phyloP scores from a whole-genome alignment of 2,329 filamentous ascomycete species.

The Akanthomyces lecanii region DNA sequence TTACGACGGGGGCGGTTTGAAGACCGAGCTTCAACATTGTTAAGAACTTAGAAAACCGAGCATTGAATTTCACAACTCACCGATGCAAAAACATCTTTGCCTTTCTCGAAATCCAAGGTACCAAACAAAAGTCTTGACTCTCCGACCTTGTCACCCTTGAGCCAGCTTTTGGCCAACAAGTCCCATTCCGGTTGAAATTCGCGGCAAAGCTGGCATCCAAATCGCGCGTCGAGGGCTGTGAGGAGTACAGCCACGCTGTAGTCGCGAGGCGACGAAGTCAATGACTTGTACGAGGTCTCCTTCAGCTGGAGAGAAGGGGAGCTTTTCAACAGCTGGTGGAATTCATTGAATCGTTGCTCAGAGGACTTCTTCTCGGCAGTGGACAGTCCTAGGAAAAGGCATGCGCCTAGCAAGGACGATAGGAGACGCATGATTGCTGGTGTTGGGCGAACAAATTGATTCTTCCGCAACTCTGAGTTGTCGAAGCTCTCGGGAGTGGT shows the following conservation, averaged over 20 bases:
- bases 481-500: slow-evolving; percentile 6
- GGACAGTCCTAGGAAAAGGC: slow-evolving; percentile 57
- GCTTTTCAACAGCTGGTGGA: slow-evolving; percentile 62
- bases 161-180: slow-evolving; percentile 79
- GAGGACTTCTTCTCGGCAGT: slow-evolving; percentile 62
- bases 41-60: not conserved
- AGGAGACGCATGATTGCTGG: slow-evolving; percentile 64
- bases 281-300: slow-evolving; percentile 68
- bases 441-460: not conserved
- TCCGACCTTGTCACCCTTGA: slow-evolving; percentile 72
- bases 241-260: slow-evolving; percentile 79
- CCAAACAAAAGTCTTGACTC: slow-evolving; percentile 72
- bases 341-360: slow-evolving; percentile 64
- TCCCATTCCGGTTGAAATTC: slow-evolving; percentile 97
- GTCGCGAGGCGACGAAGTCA: slow-evolving; percentile 75
- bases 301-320: slow-evolving; percentile 71
- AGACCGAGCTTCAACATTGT: slow-evolving; percentile 65
- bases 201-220: slow-evolving; percentile 78
- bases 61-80: slow-evolving; percentile 44
- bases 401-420: slow-evolving; percentile 56
- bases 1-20: slow-evolving; percentile 86
- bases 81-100: slow-evolving; percentile 79
- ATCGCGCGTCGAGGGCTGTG: slow-evolving; percentile 79
- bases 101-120: slow-evolving; percentile 83
- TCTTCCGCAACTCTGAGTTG: not conserved